Evolutionary conservation across 768 basidiomycete genomes (phyloP).

Genomic region (Coprinopsis marcescibilis): DNA sequence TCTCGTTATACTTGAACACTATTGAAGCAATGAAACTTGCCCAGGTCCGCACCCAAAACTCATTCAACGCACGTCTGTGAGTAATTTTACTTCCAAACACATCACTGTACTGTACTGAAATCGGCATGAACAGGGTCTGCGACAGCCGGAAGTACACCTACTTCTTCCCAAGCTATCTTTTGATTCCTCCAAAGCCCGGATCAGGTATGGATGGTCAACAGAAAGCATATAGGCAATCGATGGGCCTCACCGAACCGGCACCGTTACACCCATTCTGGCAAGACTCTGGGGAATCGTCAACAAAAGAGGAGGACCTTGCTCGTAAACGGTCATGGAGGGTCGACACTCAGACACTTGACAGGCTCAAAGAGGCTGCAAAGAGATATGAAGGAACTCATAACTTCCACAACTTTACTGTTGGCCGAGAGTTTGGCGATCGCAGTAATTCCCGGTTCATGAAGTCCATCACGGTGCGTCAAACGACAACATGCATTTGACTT

Average conservation of each 20-base stretch:
- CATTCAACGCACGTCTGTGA: slow-evolving; percentile 75
- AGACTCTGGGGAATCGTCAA: slow-evolving; percentile 27
- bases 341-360: slow-evolving; percentile 42
- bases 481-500: not conserved
- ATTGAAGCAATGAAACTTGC: not conserved
- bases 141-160: slow-evolving; percentile 98
- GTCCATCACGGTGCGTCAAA: slow-evolving; percentile 58
- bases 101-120: not conserved
- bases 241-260: slow-evolving; percentile 16
- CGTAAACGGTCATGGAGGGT: slow-evolving; percentile 73
- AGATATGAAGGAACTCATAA: slow-evolving; percentile 89
- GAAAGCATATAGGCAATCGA: slow-evolving; percentile 24
- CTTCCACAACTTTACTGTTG: slow-evolving; percentile 96
- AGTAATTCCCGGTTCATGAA: slow-evolving; percentile 88
- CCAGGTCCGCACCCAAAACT: slow-evolving; percentile 68
- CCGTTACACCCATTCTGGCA: slow-evolving; percentile 61
- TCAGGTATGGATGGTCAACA: slow-evolving; percentile 39
- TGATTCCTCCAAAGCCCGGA: slow-evolving; percentile 83
- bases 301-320: slow-evolving; percentile 51
- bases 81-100: slow-evolving; percentile 15
- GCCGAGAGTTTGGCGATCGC: slow-evolving; percentile 75
- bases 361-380: slow-evolving; percentile 49
- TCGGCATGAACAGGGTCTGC: slow-evolving; percentile 52
- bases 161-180: slow-evolving; percentile 88
- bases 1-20: slow-evolving; percentile 2